Evolutionary conservation across 148 eudicot species (phyloP).

Genomic region (Spergularia marina): DNA sequence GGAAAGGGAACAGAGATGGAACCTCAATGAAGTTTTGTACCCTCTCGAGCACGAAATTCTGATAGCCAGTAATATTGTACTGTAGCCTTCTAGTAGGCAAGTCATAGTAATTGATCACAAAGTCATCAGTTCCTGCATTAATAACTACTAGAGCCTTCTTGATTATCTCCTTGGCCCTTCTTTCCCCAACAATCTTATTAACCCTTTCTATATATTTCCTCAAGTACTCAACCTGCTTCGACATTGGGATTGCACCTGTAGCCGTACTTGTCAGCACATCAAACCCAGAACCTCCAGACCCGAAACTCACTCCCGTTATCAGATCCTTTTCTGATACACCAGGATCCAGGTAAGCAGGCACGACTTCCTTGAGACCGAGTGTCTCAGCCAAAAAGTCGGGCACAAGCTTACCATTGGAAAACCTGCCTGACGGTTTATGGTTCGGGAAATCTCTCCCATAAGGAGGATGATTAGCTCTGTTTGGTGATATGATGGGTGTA

Average conservation of each 20-base stretch:
- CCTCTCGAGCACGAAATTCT: conserved; percentile 37
- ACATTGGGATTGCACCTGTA: conserved; percentile 32
- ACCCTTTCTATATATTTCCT: conserved; percentile 34
- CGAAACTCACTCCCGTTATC: conserved; percentile 46
- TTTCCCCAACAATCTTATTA: conserved; percentile 28
- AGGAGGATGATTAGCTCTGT: conserved; percentile 52
- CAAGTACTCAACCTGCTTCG: conserved; percentile 34
- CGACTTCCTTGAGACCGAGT: conserved; percentile 37
- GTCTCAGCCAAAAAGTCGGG: conserved; percentile 43
- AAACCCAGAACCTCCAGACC: conserved; percentile 50
- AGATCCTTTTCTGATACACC: conserved; percentile 28
- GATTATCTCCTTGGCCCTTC: conserved; percentile 36
- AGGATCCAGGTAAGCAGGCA: conserved; percentile 43
- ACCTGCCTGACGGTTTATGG: conserved; percentile 51
- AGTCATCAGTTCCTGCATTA: conserved; percentile 56
- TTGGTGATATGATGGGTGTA: conserved; percentile 23
- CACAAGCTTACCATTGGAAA: conserved; percentile 48
- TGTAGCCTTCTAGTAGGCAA: conserved; percentile 36
- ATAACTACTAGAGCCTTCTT: conserved; percentile 34
- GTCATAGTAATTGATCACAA: conserved; percentile 47
- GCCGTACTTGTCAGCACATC: conserved; percentile 30
- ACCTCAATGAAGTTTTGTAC: conserved; percentile 45
- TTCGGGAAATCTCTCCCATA: conserved; percentile 51
- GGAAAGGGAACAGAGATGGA: background rate
- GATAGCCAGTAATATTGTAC: conserved; percentile 35